Percentiles rank a stretch among this genome's conserved stretches.
Conservation (phyloP, 2,329 filamentous ascomycete species). For the Botrytis fabae region DNA sequence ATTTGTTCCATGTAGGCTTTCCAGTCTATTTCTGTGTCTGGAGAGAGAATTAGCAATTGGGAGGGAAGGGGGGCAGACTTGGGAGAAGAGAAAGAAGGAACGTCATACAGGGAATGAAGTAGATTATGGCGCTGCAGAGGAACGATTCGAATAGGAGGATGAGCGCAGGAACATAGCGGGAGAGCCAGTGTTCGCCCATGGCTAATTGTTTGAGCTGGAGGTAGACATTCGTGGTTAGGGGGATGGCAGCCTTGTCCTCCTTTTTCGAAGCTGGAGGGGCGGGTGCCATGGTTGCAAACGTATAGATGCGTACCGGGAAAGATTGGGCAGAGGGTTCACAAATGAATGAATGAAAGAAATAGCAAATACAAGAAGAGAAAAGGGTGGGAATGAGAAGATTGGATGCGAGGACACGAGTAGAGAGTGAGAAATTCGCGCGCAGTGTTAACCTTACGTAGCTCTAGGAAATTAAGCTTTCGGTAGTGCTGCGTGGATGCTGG, state of each 20-base stretch:
- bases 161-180: slow-evolving; percentile 34
- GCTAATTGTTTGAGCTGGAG: slow-evolving; percentile 34
- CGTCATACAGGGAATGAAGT: slow-evolving; percentile 36
- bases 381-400: not conserved
- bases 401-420: not conserved
- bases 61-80: not conserved
- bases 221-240: slow-evolving; percentile 24
- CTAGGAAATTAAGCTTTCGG: slow-evolving; percentile 6
- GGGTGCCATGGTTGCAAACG: not conserved
- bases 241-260: not conserved
- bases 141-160: slow-evolving; percentile 37
- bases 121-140: slow-evolving; percentile 38
- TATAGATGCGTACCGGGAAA: not conserved
- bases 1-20: slow-evolving; percentile 95
- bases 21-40: slow-evolving; percentile 99
- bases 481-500: not conserved
- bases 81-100: too few relatives aligned
- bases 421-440: not conserved
- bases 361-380: not conserved
- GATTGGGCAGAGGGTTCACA: too few relatives aligned
- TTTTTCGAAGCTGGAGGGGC: not conserved
- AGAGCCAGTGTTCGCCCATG: slow-evolving; percentile 35
- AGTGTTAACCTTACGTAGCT: slow-evolving; percentile 11
- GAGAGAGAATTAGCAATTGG: not conserved
- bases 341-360: not conserved